A percentile compares a stretch with the other conserved stretches of the same genome.
Conservation (phyloP, 2,329 filamentous ascomycete species). For the Fusarium pilosicola region DNA sequence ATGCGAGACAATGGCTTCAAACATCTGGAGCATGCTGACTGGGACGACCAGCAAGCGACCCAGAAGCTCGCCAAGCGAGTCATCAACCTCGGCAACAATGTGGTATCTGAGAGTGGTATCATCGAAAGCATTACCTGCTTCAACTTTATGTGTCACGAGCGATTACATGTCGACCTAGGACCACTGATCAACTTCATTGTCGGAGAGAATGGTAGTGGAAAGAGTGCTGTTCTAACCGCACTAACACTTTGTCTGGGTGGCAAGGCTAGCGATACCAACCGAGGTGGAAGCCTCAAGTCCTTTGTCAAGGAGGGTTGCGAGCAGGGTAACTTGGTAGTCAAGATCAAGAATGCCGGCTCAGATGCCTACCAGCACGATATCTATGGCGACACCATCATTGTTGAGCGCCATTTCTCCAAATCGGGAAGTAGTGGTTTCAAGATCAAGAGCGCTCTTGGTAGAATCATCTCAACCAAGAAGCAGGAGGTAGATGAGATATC, state of each 20-base stretch:
- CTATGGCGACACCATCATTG: slow-evolving; percentile 85
- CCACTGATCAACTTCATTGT: slow-evolving; percentile 98
- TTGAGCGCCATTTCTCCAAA: slow-evolving; percentile 89
- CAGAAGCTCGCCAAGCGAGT: slow-evolving; percentile 67
- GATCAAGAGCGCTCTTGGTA: slow-evolving; percentile 77
- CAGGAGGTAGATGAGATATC: slow-evolving; percentile 90
- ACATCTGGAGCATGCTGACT: slow-evolving; percentile 65
- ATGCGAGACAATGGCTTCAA: slow-evolving; percentile 68
- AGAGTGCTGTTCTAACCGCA: slow-evolving; percentile 93
- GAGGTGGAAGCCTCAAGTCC: slow-evolving; percentile 86
- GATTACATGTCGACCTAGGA: slow-evolving; percentile 84
- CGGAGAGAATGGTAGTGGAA: slow-evolving; percentile 96
- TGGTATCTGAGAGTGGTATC: slow-evolving; percentile 83
- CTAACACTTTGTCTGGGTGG: slow-evolving; percentile 94
- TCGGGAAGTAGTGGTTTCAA: slow-evolving; percentile 84
- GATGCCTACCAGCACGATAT: slow-evolving; percentile 84
- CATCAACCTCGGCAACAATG: slow-evolving; percentile 70
- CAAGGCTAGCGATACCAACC: slow-evolving; percentile 92
- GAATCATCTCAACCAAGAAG: slow-evolving; percentile 82
- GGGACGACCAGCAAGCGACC: slow-evolving; percentile 72
- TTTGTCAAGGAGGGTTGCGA: slow-evolving; percentile 92
- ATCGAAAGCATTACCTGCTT: slow-evolving; percentile 86
- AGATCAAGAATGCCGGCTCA: slow-evolving; percentile 88
- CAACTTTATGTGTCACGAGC: slow-evolving; percentile 97
- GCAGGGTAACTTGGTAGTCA: slow-evolving; percentile 78